These are phyloP conservation scores for Irpex sp. DNA, from an alignment of 1,284 basidiomycete genomes.

Conservation along the genomic window DNA sequence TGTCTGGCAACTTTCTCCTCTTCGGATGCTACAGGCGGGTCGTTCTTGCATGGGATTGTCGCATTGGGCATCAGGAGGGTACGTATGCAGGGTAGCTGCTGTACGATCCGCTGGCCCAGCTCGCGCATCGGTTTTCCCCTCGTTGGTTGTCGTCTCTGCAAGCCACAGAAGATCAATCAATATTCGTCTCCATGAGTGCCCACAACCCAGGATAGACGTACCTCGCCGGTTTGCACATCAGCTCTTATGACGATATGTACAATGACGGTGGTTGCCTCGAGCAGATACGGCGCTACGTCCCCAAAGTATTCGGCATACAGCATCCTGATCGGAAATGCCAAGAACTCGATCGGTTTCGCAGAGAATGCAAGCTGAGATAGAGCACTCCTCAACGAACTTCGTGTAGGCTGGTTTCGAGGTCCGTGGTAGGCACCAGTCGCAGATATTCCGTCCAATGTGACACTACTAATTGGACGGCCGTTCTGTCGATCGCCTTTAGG, in stretches of 20 bases:
- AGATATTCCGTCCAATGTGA: neutral
- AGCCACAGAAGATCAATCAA: neutral
- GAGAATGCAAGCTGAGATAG: neutral
- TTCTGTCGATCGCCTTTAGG: neutral
- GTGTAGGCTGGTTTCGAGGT: neutral
- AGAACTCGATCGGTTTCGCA: neutral
- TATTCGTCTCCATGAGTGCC: neutral
- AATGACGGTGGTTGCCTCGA: neutral
- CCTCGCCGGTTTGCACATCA: neutral
- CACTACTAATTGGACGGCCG: neutral
- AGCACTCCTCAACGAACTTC: neutral
- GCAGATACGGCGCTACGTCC: neutral
- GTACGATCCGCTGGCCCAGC: neutral
- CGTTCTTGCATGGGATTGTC: neutral
- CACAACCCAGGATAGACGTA: neutral
- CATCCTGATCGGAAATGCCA: neutral
- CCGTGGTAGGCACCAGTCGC: neutral
- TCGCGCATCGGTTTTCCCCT: neutral
- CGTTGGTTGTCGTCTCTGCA: neutral
- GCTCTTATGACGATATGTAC: neutral
- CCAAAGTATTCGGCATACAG: neutral
- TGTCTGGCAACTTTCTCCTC: neutral
- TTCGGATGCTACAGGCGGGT: neutral
- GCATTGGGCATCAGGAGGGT: neutral
- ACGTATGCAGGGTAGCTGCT: neutral